Evolutionary conservation across 169 alveolate species (phyloP).

Genomic region (Cryptosporidium sp.): DNA sequence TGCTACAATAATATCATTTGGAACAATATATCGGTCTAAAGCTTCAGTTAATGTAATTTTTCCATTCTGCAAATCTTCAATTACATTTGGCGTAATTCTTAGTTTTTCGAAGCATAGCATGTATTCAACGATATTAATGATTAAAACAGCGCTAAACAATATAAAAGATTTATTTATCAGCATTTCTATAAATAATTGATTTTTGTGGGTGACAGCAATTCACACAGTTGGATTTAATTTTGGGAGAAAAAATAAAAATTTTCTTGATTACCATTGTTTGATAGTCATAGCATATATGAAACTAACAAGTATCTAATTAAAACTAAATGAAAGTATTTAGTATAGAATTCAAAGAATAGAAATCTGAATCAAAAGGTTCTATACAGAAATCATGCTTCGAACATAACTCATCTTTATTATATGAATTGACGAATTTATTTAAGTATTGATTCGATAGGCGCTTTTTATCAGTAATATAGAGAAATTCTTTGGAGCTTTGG

Average conservation of each 20-base stretch:
- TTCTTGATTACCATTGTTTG: background rate
- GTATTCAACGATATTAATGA: background rate
- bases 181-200: background rate
- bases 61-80: slow-evolving; percentile 51
- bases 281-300: background rate
- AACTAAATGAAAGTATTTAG: slow-evolving; percentile 22
- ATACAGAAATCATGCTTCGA: background rate
- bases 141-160: background rate
- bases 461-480: slow-evolving; percentile 1
- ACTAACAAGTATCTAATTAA: background rate
- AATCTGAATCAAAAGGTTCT: background rate
- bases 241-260: background rate
- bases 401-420: background rate
- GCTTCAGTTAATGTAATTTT: slow-evolving; percentile 66
- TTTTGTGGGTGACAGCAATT: slow-evolving; percentile 2
- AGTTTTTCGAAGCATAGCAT: slow-evolving; percentile 30
- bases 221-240: slow-evolving; percentile 8
- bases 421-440: slow-evolving; percentile 9
- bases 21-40: slow-evolving; percentile 54
- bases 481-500: slow-evolving; percentile 19
- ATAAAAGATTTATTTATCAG: background rate
- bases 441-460: background rate
- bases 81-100: slow-evolving; percentile 42
- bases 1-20: slow-evolving; percentile 59
- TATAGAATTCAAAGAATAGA: background rate